These are phyloP conservation scores for Phytophthora multivora DNA, from an alignment of 352 stramenopile species.

Conservation along the genomic window DNA sequence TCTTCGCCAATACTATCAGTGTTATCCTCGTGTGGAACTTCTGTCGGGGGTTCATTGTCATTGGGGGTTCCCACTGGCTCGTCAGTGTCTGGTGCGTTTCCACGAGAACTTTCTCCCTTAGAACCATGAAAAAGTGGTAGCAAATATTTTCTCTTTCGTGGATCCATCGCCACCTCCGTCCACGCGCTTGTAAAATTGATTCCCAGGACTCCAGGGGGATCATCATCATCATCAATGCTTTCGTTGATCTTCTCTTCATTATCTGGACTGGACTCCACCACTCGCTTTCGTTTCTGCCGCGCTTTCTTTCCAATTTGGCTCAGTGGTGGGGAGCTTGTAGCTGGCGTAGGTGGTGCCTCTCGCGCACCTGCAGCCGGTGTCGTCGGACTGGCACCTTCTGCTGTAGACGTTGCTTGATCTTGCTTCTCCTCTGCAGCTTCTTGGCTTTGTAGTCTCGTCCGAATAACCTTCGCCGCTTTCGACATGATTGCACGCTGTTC, in stretches of 20 bases:
- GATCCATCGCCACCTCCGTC: conserved; percentile 16
- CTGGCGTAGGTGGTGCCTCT: conserved; percentile 1
- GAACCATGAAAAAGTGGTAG: conserved; percentile 16
- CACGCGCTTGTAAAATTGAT: conserved; percentile 32
- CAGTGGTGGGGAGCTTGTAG: conserved; percentile 10
- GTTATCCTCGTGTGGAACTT: background rate
- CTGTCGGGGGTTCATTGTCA: background rate
- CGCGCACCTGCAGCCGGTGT: background rate
- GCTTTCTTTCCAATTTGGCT: background rate
- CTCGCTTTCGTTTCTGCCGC: conserved; percentile 20
- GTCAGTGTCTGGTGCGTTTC: background rate
- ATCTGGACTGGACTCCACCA: background rate
- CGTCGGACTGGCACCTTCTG: background rate
- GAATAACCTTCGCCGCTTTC: conserved; percentile 26
- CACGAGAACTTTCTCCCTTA: background rate
- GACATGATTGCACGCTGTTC: conserved; percentile 36
- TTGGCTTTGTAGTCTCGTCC: background rate
- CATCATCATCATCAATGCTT: background rate
- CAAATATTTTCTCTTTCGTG: conserved; percentile 13
- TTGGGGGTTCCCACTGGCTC: background rate
- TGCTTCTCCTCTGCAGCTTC: conserved; percentile 2
- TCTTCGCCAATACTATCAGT: background rate
- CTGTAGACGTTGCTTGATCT: background rate
- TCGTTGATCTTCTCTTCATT: background rate
- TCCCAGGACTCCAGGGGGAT: background rate